phyloP scores from a whole-genome alignment of 2,329 filamentous ascomycete species.

The Nigrospora oryzae region DNA sequence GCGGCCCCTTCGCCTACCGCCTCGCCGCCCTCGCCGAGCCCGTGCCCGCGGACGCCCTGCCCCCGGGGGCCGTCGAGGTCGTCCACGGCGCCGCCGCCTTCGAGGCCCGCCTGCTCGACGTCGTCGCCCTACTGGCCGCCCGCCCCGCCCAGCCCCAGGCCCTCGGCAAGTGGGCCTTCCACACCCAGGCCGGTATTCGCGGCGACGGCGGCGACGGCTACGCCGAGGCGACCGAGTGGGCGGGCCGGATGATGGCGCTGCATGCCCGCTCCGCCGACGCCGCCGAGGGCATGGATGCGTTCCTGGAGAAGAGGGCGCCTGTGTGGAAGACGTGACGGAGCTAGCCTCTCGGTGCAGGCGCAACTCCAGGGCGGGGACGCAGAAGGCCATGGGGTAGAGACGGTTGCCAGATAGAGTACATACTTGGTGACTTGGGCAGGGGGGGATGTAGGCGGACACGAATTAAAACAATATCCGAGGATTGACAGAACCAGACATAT shows the following conservation, averaged over 20 bases:
- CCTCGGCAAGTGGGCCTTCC: constrained; percentile 25
- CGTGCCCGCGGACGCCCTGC: constrained; percentile 13
- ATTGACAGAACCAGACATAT: too few species aligned
- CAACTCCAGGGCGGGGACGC: too few species aligned
- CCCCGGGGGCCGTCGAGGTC: constrained; percentile 15
- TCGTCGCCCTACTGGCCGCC: constrained; percentile 13
- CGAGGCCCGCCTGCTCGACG: constrained; percentile 13
- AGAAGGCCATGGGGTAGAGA: too few species aligned
- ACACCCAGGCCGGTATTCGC: constrained; percentile 18
- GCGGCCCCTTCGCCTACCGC: constrained; percentile 14
- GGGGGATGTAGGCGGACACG: too few species aligned
- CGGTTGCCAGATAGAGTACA: too few species aligned
- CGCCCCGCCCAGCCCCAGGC: constrained; percentile 17
- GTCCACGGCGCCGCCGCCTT: constrained; percentile 11
- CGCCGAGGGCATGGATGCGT: constrained; percentile 17
- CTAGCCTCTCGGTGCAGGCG: background rate
- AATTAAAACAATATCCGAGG: too few species aligned
- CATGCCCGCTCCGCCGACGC: constrained; percentile 19
- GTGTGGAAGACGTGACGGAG: constrained; percentile 11
- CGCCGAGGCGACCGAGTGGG: constrained; percentile 13
- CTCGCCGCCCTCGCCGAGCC: constrained; percentile 20
- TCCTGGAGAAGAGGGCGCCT: constrained; percentile 15
- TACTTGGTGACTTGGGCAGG: too few species aligned
- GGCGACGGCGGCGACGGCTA: constrained; percentile 10
- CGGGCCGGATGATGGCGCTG: constrained; percentile 17